Evolutionary conservation across 768 basidiomycete species (phyloP), one percentile per base, ranked within the genome.

Genomic region (Astraeus odoratus): DNA sequence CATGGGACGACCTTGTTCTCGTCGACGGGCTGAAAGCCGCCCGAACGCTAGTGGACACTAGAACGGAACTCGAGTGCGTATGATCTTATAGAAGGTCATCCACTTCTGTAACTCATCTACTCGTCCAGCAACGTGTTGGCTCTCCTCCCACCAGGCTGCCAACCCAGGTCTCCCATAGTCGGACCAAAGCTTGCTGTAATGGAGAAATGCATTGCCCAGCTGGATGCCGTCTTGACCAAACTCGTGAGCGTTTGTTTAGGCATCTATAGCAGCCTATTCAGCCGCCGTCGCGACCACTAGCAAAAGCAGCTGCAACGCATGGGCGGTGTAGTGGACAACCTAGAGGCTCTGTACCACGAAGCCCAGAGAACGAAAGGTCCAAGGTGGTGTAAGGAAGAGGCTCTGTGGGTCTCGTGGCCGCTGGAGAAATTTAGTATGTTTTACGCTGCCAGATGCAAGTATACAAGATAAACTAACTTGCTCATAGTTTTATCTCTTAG

Each of bases 31-130:
- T 90, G 30, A 87, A 81, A 52, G 77, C 84, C n/a, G 78, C 76
- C 7, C 80, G 75, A 48, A 77, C 70, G 43, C 69, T 91, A 26
- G 74, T 89, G 2, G 87, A 94, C 56, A 67, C 84, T 15, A 73
- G 86, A 16, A 95, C 91, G 13, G 86, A 90, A 57, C 73, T 95
- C 50, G 84, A 90, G 91, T 93, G 67, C 55, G 81, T 70, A 35
- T 35, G 15, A 4, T n/a, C 8, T 22, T 10, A 39, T n/a, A n/a
- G 3, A 50, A 24, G n/a, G 19, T 39, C 15, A 8, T 8, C 18
- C 5, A 24, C 24, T 13, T 22, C 26, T n/a, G 26, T 36, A 23
- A 30, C 44, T 48, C 42, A 42, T 13, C 37, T 19, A 20, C 26
- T 41, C 24, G 18, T 18, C 8, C 54, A 88, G 86, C 54, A 90